A percentile compares a stretch with the other conserved stretches of the same genome.
Conservation (phyloP, 2,329 filamentous ascomycete species). For the Ophiostoma australiae region DNA sequence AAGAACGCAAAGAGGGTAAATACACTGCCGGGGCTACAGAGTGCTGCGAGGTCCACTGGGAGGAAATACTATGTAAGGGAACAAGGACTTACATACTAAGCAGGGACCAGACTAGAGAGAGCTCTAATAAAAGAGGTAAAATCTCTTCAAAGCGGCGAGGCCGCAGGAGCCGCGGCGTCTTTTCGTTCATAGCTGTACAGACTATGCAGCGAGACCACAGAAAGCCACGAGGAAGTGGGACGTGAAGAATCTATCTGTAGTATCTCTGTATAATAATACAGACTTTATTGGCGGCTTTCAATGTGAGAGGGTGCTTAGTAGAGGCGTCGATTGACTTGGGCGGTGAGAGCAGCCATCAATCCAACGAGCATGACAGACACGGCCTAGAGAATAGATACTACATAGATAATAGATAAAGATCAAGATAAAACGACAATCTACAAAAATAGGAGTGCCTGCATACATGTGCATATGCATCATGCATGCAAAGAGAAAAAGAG, state of each 20-base stretch:
- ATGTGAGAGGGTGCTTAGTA: too few relatives aligned
- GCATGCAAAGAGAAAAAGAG: conserved; percentile 10
- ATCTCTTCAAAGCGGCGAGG: not conserved
- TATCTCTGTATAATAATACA: too few relatives aligned
- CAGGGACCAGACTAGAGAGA: not conserved
- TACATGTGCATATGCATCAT: conserved; percentile 13
- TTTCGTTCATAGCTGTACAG: too few relatives aligned
- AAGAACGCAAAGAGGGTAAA: not conserved
- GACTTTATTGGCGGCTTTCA: too few relatives aligned
- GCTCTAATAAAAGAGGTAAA: not conserved
- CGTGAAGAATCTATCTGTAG: not conserved
- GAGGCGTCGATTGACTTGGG: not conserved
- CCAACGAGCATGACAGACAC: too few relatives aligned
- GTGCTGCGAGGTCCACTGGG: not conserved
- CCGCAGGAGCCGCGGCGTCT: not conserved
- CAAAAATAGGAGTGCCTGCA: conserved; percentile 14
- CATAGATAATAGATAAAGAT: not conserved
- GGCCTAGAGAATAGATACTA: too few relatives aligned
- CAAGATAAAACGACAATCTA: not conserved
- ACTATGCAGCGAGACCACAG: too few relatives aligned
- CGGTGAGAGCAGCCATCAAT: not conserved
- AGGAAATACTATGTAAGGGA: not conserved
- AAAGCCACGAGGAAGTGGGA: too few relatives aligned
- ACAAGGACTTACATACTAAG: too few relatives aligned
- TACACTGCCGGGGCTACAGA: not conserved